Base-by-base conservation (phyloP, 176 grass and related monocot species). In the Rhynchospora pubera region DNA sequence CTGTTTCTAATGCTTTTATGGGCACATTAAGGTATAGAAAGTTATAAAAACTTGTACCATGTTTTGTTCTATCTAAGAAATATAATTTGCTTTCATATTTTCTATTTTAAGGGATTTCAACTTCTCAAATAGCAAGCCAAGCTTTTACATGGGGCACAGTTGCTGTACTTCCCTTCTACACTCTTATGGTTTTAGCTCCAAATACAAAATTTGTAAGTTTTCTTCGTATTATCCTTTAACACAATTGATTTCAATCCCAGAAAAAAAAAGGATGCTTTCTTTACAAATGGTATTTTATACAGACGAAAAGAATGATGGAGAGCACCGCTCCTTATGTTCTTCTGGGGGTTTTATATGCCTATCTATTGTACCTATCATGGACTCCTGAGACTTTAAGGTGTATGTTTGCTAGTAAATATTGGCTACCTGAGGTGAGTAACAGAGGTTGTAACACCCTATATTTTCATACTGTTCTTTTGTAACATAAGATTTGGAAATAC, bases 361-460 rank as follows among this genome's bases (percentile, higher is more conserved):
- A 93, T 82, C 84, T 99, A 78, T 91, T 99, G 79, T 93, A 85
- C 86, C 84, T 99, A 14, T 95, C 97, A 4, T 96, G 97, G 97
- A 99, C 87, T 14, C 93, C 97, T 10, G 97, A 99, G 6, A 96
- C 86, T 50, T 59, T 93, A 34, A 79, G 84, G 42, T 85, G 75
- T 79, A 99, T 99, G 93, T 99, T 99, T 75, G 91, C 89, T 15
- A 96, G 87, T 89, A 95, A 93, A 89, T 95, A 99, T 84, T 95
- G 91, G 92, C 86, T 99, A 55, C 96, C 96, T 4, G 96, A 99
- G 96, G 96, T 99, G 57, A 3, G 34, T 8, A 3, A 26, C 1
- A 15, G 7, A 65, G 4, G 9, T 5, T 18, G 22, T 59, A 4
- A n/a, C 23, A 50, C 11, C 11, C 14, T 76, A 23, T 15, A 26